phyloP scores from a whole-genome alignment of 352 stramenopile species.

The Pythium periplocum region DNA sequence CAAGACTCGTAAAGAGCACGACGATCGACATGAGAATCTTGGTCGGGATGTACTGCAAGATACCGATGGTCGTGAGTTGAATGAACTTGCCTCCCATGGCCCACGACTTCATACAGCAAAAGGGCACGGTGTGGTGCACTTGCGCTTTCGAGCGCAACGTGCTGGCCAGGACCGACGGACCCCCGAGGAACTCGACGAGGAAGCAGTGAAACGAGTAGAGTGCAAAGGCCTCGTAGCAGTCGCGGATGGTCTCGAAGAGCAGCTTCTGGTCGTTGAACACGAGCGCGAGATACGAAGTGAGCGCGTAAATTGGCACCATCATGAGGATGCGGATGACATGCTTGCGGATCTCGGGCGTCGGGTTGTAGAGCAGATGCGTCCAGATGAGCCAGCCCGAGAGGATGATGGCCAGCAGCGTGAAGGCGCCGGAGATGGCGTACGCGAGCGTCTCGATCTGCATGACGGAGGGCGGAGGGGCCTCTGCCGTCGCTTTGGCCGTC shows the following conservation, averaged over 20 bases:
- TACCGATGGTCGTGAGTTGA: conserved; percentile 88
- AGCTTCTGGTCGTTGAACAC: conserved; percentile 89
- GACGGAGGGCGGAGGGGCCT: background rate
- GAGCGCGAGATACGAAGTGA: conserved; percentile 88
- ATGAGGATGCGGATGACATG: conserved; percentile 92
- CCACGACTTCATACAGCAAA: conserved; percentile 88
- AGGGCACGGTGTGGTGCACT: conserved; percentile 71
- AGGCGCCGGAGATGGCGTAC: conserved; percentile 83
- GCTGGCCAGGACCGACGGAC: conserved; percentile 71
- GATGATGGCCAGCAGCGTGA: conserved; percentile 82
- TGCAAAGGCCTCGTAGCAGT: conserved; percentile 92
- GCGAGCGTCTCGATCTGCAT: conserved; percentile 87
- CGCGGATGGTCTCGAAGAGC: conserved; percentile 87
- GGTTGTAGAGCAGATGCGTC: conserved; percentile 86
- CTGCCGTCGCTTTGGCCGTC: too few relatives aligned
- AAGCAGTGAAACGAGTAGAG: conserved; percentile 94
- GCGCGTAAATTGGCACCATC: conserved; percentile 92
- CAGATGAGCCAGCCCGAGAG: conserved; percentile 85
- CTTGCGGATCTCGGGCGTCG: conserved; percentile 75
- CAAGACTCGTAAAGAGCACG: conserved; percentile 79
- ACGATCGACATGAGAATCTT: conserved; percentile 87
- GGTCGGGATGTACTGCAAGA: conserved; percentile 91
- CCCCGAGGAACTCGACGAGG: conserved; percentile 85
- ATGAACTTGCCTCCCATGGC: conserved; percentile 92
- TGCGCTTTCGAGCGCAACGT: conserved; percentile 85